Percentiles rank a stretch among this genome's conserved stretches.
Conservation (phyloP, 257 asterid species). For the Nicotiana benthamiana region DNA sequence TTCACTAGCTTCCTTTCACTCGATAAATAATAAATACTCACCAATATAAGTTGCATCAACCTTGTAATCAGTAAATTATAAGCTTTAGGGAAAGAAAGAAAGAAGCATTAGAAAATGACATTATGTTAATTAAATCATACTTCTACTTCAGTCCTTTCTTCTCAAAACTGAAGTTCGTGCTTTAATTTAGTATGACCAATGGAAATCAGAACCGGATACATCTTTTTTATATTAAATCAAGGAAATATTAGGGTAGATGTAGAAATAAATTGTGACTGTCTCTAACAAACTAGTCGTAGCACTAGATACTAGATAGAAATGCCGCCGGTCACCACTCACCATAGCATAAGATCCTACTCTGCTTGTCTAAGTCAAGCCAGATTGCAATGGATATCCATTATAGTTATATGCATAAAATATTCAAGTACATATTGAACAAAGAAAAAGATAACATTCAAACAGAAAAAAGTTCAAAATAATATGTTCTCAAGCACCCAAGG, state of each 20-base stretch:
- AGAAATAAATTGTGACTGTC: not conserved
- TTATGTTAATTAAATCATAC: not conserved
- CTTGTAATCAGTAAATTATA: not conserved
- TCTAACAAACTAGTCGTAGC: not conserved
- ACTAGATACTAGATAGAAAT: not conserved
- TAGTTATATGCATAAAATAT: not conserved
- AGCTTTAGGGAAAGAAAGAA: not conserved
- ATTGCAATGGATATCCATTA: not conserved
- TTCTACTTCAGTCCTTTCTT: not conserved
- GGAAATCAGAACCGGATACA: not conserved
- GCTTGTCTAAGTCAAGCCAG: not conserved
- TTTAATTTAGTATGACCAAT: not conserved
- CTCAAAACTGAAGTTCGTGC: not conserved
- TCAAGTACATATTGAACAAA: not conserved
- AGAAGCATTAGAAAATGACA: not conserved
- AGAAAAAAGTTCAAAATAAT: not conserved
- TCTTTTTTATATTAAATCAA: not conserved
- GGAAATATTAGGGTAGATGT: not conserved
- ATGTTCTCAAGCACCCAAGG: not conserved
- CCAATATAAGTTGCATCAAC: not conserved
- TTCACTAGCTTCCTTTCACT: not conserved
- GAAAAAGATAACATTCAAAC: not conserved
- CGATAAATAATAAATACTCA: not conserved
- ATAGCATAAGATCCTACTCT: not conserved
- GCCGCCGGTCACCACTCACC: not conserved